These are phyloP conservation scores for Angomonas ambiguus DNA, from an alignment of 208 protist species.

Conservation along the genomic window DNA sequence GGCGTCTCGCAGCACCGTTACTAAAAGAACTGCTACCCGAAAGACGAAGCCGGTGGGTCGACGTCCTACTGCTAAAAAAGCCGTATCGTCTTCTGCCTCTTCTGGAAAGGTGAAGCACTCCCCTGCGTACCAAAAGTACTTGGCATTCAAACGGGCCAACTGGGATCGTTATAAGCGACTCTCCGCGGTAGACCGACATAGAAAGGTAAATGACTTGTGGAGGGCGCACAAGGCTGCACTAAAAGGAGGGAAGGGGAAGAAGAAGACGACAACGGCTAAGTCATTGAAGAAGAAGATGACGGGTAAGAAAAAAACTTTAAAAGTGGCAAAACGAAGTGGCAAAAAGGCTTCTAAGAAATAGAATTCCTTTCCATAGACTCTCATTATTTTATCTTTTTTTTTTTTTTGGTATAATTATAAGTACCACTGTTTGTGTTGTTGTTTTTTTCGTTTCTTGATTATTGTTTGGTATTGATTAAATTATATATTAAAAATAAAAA, in stretches of 20 bases:
- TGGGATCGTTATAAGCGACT: background rate
- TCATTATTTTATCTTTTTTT: conserved; percentile 4
- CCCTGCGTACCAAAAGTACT: background rate
- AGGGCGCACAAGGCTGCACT: background rate
- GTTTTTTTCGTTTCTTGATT: background rate
- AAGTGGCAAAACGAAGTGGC: background rate
- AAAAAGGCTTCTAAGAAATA: background rate
- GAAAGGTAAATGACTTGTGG: background rate
- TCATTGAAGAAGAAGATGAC: background rate
- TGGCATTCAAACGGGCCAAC: background rate
- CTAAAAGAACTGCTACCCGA: too few relatives aligned
- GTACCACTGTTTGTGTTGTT: background rate
- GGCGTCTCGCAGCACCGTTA: background rate
- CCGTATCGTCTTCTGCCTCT: background rate
- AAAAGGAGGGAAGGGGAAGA: background rate
- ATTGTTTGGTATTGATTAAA: background rate
- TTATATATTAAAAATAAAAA: background rate
- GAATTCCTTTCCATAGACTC: background rate
- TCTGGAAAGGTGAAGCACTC: background rate
- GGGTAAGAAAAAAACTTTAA: background rate
- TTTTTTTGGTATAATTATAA: too few relatives aligned
- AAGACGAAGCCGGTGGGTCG: too few relatives aligned
- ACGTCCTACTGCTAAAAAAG: too few relatives aligned
- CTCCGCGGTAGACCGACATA: background rate
- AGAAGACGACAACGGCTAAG: background rate